phyloP scores from a whole-genome alignment of 1,139 yeast species.

The Yamadazyma atmosphaerica region DNA sequence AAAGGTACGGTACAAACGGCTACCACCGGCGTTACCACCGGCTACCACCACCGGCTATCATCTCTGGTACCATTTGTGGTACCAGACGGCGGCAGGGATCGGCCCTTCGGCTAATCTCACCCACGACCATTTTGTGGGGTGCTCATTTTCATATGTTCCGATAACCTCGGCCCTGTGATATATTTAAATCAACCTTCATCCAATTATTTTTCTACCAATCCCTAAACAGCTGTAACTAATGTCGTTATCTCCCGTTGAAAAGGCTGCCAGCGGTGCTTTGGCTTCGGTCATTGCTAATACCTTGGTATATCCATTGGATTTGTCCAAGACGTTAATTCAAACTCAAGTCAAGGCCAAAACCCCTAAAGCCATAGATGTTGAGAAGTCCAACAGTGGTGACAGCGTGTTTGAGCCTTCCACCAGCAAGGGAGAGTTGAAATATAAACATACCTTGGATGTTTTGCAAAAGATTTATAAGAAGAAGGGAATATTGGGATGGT shows the following conservation, averaged over 20 bases:
- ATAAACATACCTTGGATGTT: constrained; percentile 65
- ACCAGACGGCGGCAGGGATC: background rate
- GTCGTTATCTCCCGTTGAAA: constrained; percentile 59
- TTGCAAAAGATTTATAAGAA: constrained; percentile 53
- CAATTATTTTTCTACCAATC: background rate
- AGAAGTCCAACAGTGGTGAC: constrained; percentile 24
- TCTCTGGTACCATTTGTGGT: no score
- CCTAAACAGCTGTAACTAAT: no score
- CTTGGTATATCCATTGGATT: constrained; percentile 74
- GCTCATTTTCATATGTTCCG: constrained; percentile 10
- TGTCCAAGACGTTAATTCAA: constrained; percentile 72
- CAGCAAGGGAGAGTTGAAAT: constrained; percentile 36
- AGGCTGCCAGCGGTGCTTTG: constrained; percentile 82
- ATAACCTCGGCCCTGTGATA: constrained; percentile 3
- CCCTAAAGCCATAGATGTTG: constrained; percentile 18
- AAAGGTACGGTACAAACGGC: background rate
- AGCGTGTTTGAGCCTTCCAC: constrained; percentile 24
- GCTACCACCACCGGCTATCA: no score
- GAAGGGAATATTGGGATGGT: constrained; percentile 72
- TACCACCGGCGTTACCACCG: no score
- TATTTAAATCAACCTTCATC: background rate
- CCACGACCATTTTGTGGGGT: constrained; percentile 8
- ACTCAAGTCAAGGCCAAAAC: constrained; percentile 50
- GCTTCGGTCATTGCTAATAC: constrained; percentile 84
- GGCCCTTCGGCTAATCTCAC: background rate